These are phyloP conservation scores for Effrenium voratum DNA, from an alignment of 73 alveolate genomes.

Conservation along the genomic window DNA sequence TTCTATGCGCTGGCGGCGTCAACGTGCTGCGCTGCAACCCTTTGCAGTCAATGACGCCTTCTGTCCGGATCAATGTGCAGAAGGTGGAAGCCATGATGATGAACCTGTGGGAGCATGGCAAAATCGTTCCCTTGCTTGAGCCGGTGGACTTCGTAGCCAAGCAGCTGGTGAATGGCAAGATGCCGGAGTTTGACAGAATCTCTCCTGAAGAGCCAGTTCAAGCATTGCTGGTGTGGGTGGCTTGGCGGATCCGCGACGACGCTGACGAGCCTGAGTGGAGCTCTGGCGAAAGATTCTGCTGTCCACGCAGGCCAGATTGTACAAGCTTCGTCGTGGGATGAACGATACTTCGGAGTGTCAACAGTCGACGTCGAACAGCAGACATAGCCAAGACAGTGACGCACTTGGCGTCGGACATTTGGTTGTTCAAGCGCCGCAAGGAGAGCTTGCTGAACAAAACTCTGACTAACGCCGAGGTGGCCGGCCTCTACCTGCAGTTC, in stretches of 20 bases:
- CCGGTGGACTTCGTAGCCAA: not conserved
- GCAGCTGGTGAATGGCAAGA: not conserved
- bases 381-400: not conserved
- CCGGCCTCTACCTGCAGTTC: not conserved
- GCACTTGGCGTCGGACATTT: not conserved
- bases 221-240: not conserved
- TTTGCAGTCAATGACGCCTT: not conserved
- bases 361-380: not conserved
- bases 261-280: not conserved
- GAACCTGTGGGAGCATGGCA: not conserved
- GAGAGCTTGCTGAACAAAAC: not conserved
- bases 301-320: not conserved
- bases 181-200: not conserved
- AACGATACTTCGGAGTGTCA: not conserved
- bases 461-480: not conserved
- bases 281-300: not conserved
- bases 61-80: not conserved
- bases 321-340: not conserved
- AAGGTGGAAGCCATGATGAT: not conserved
- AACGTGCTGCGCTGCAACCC: not conserved
- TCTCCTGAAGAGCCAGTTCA: not conserved
- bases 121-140: not conserved
- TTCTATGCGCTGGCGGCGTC: not conserved
- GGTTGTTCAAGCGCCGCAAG: not conserved
- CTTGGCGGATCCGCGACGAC: not conserved